Evolutionary conservation across 2,329 filamentous ascomycete genomes (phyloP).

Genomic region (Hymenoscyphus fraxineus): DNA sequence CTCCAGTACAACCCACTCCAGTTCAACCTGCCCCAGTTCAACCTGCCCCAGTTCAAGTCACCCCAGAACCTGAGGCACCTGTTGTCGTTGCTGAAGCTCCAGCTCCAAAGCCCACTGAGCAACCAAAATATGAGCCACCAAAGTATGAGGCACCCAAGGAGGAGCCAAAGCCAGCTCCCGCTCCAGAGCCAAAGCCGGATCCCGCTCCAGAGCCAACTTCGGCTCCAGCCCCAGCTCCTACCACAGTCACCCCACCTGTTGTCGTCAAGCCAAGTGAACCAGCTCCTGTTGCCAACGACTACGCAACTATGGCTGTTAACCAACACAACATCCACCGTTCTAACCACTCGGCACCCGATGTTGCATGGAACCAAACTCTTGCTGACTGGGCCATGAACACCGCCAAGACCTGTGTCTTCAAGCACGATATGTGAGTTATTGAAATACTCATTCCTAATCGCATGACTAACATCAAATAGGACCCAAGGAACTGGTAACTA

Average conservation of each 20-base stretch:
- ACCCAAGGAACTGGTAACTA: conserved; percentile 60
- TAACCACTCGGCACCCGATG: conserved; percentile 68
- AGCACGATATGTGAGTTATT: conserved; percentile 69
- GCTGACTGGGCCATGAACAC: conserved; percentile 60
- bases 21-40: too few species aligned
- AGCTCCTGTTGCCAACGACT: conserved; percentile 14
- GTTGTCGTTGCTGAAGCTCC: background rate
- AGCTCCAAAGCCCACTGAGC: too few species aligned
- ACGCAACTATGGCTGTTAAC: background rate
- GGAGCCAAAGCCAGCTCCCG: too few species aligned
- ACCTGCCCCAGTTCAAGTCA: background rate
- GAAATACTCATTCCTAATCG: background rate
- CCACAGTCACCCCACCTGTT: conserved; percentile 7
- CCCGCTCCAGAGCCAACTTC: conserved; percentile 6
- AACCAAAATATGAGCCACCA: too few species aligned
- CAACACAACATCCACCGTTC: conserved; percentile 82
- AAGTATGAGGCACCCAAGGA: too few species aligned
- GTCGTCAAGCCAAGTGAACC: conserved; percentile 4
- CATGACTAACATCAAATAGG: conserved; percentile 41
- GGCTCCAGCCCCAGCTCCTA: background rate
- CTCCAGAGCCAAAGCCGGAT: background rate
- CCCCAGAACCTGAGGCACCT: conserved; percentile 5
- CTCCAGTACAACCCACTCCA: too few species aligned
- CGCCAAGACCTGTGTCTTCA: conserved; percentile 66
- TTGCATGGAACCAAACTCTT: conserved; percentile 64